Conservation (phyloP, 2,329 filamentous ascomycete genomes). For the Purpureocillium lavendulum region DNA sequence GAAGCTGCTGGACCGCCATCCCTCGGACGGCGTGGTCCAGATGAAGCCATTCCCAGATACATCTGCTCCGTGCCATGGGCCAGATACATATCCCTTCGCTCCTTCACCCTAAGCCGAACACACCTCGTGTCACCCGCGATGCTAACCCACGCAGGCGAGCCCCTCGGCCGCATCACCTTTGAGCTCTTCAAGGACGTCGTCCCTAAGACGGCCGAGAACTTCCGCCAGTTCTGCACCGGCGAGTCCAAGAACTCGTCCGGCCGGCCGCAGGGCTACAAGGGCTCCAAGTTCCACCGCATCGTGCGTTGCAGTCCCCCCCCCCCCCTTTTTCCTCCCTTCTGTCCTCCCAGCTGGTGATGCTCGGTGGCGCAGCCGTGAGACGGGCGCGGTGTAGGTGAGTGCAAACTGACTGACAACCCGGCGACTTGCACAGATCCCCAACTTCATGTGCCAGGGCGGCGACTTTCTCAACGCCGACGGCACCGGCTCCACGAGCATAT, state of each 20-base stretch:
- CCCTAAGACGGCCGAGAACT: conserved; percentile 90
- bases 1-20: no score
- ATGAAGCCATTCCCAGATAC: no score
- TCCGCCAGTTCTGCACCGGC: conserved; percentile 93
- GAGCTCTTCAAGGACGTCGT: conserved; percentile 82
- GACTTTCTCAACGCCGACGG: conserved; percentile 94
- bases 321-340: not conserved
- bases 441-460: conserved; percentile 96
- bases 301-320: conserved; percentile 47
- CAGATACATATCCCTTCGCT: not conserved
- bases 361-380: no score
- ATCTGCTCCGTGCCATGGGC: no score
- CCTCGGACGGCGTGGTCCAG: no score
- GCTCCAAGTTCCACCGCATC: conserved; percentile 87
- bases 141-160: conserved; percentile 52
- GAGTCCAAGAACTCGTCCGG: conserved; percentile 74
- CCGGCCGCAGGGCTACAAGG: conserved; percentile 86
- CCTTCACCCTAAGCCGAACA: not conserved
- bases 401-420: no score
- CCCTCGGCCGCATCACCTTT: conserved; percentile 79
- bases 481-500: conserved; percentile 81
- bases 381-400: no score
- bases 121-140: no score
- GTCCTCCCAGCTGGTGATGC: no score
- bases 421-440: conserved; percentile 90